phyloP scores from a whole-genome alignment of 2,329 filamentous ascomycete genomes.

The Emydomyces testavorans region DNA sequence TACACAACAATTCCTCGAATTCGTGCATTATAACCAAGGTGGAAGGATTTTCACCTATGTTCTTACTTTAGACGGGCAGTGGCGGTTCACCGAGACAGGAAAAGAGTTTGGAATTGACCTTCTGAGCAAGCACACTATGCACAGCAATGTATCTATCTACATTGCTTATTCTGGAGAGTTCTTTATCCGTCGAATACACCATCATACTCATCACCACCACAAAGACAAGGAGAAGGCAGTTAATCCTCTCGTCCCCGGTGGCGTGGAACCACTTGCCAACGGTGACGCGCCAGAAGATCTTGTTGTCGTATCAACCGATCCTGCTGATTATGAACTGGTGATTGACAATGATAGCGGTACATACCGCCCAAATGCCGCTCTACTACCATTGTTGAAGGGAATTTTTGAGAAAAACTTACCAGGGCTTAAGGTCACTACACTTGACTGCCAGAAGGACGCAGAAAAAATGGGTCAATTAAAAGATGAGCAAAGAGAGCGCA shows the following conservation, averaged over 20 bases:
- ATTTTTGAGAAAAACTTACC: slow-evolving; percentile 66
- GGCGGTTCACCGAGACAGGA: slow-evolving; percentile 89
- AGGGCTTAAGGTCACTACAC: slow-evolving; percentile 58
- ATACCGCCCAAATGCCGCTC: slow-evolving; percentile 71
- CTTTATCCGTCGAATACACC: slow-evolving; percentile 56
- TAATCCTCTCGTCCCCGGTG: slow-evolving; percentile 32
- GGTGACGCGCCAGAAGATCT: slow-evolving; percentile 33
- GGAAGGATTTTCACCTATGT: slow-evolving; percentile 86
- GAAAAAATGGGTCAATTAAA: slow-evolving; percentile 65
- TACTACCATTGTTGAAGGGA: slow-evolving; percentile 57
- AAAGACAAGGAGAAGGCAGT: slow-evolving; percentile 7
- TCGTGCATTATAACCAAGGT: slow-evolving; percentile 76
- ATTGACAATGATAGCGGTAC: slow-evolving; percentile 96
- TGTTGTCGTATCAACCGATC: slow-evolving; percentile 41
- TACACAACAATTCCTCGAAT: slow-evolving; percentile 67
- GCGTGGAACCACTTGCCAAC: slow-evolving; percentile 22
- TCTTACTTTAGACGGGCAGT: slow-evolving; percentile 70
- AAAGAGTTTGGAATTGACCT: slow-evolving; percentile 92
- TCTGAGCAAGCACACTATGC: slow-evolving; percentile 92
- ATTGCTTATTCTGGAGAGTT: slow-evolving; percentile 91
- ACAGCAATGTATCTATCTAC: slow-evolving; percentile 81
- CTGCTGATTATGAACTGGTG: slow-evolving; percentile 62
- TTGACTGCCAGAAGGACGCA: slow-evolving; percentile 63
- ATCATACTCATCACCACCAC: slow-evolving; percentile 27
- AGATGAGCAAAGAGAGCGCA: slow-evolving; percentile 58